Evolutionary conservation across 768 basidiomycete genomes (phyloP), one percentile per base, ranked within the genome.

Genomic region (Pholiota microspora): DNA sequence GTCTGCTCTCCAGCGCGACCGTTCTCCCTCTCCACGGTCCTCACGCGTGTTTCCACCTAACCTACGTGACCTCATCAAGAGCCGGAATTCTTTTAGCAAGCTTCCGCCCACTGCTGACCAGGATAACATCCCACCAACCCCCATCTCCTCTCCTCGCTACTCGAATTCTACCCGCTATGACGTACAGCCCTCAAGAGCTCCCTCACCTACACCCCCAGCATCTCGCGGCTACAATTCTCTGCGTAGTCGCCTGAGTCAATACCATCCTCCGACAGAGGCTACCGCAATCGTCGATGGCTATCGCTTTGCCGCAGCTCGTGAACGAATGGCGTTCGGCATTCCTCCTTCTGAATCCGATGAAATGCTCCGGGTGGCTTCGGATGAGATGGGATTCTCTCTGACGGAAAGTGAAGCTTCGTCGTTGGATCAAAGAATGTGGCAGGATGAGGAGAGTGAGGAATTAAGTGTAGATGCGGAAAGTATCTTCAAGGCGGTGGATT

Each of bases 281-380:
- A 44, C 57, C 35, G 49, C 57, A 18, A 52, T 61, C n/a, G 54
- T 50, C 23, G 56, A 64, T 16, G 56, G 45, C 4, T 61, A 64
- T 51, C 58, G 62, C 23, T 63, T 69, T 34, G 73, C 73, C 13
- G 77, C 78, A 28, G 74, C 75, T 38, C 72, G 74, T 12, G 77
- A 82, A 58, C 69, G 77, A 38, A 69, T 70, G 56, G 79, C 76
- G n/a, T 77, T 81, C 58, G 83, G 82, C 4, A 78, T 83, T 44
- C 74, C 73, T 4, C 69, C 75, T 2, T 79, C 80, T 2, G 68
- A 71, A 7, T 77, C 74, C 10, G 73, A 76, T 15, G 71, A 66
- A 35, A 57, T 64, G 8, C 61, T 60, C 27, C 61, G 38, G 10
- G 40, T 25, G 10, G 45, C 49, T 2, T 54, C 63, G 29, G 52